Base-by-base conservation (phyloP, 345 rosid species). In the Sisymbrium altissimum region DNA sequence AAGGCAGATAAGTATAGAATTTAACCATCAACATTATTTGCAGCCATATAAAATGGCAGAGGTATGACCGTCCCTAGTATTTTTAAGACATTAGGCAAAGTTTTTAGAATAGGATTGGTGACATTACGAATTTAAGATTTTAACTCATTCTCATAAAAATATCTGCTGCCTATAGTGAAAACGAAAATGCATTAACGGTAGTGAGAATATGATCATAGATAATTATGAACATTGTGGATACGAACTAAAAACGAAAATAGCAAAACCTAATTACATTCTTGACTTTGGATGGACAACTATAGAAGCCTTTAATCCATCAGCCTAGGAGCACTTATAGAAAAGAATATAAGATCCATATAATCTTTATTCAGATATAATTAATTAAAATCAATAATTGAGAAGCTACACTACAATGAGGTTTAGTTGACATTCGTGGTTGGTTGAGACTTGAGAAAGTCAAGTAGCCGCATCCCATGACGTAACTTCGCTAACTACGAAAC, bases 401-500 rank as follows among this genome's bases (percentile, higher is more conserved):
- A 29, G 36, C 5, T 17, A 29, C n/a, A n/a, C n/a, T 25, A 54
- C 21, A 52, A 30, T 50, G 55, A 52, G 74, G 70, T 68, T 68
- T 68, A 50, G 79, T 61, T 75, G 53, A 66, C 58, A 66, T 21
- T 21, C 17, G 59, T 74, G 55, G 68, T 74, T 67, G 38, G 68
- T 49, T 49, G 44, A 39, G 55, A 68, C 62, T 49, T 49, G 44
- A 39, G 46, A 68, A 50, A 52, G 53, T 67, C 50, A 43, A 43
- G 68, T 62, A 15, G 70, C 70, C 70, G 69, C 74, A 52, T 52
- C 69, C n/a, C 45, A 40, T 60, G 30, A 41, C 64, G 45, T 50
- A 75, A 43, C 49, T 61, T 68, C 21, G 55, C 55, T 60, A 45
- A 68, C 64, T 30, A 50, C 17, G 32, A 25, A 57, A 53, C 41